A percentile compares a stretch with the other conserved stretches of the same genome.
Conservation (phyloP, 2,329 filamentous ascomycete species). For the Neospermospora avenae region DNA sequence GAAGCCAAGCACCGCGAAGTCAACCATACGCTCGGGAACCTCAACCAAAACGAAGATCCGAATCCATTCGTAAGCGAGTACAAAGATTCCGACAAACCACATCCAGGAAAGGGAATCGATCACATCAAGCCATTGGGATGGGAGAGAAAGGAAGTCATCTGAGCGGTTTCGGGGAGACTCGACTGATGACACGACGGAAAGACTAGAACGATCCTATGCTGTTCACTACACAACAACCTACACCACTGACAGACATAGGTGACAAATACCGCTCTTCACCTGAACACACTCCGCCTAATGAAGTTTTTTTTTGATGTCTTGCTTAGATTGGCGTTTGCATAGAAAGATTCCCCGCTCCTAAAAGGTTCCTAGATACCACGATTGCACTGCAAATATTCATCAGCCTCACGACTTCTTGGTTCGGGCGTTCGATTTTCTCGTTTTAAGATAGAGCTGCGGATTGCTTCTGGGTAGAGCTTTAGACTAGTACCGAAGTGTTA, state of each 20-base stretch:
- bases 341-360: slow-evolving; percentile 16
- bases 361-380: slow-evolving; percentile 10
- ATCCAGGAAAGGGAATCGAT: slow-evolving; percentile 66
- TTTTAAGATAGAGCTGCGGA: background rate
- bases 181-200: background rate
- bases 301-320: background rate
- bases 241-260: too few relatives aligned
- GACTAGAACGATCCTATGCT: background rate
- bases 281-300: slow-evolving; percentile 14
- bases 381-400: background rate
- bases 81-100: slow-evolving; percentile 62
- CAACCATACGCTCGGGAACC: slow-evolving; percentile 89
- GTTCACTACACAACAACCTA: background rate
- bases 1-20: slow-evolving; percentile 89
- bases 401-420: background rate
- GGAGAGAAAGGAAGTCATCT: slow-evolving; percentile 76
- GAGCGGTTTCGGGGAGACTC: background rate
- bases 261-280: slow-evolving; percentile 5
- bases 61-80: slow-evolving; percentile 90
- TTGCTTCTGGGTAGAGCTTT: background rate
- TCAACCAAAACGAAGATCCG: slow-evolving; percentile 82
- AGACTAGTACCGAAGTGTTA: background rate
- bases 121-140: slow-evolving; percentile 68
- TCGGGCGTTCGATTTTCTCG: background rate
- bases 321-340: slow-evolving; percentile 7